These are phyloP conservation scores for Oxytropis ochrocephala DNA, from an alignment of 306 rosid genomes.

Conservation along the genomic window DNA sequence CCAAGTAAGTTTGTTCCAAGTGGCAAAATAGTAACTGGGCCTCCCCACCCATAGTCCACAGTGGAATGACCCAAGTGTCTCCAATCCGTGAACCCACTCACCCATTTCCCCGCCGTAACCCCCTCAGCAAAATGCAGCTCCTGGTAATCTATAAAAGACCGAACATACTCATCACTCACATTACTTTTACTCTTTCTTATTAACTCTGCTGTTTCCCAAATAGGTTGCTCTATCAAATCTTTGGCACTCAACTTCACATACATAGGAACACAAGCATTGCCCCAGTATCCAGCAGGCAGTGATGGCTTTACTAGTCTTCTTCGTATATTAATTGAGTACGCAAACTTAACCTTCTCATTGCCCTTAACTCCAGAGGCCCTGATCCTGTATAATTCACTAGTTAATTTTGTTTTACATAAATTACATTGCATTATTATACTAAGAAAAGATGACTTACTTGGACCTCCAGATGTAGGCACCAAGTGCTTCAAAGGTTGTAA, in stretches of 20 bases:
- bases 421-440: too few species aligned
- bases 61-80: conserved; percentile 72
- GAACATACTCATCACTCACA: conserved; percentile 58
- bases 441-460: conserved; percentile 44
- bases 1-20: conserved; percentile 66
- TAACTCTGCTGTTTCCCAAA: conserved; percentile 64
- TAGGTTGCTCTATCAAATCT: conserved; percentile 44
- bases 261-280: conserved; percentile 82
- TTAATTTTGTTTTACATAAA: too few species aligned
- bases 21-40: conserved; percentile 79
- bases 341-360: conserved; percentile 58
- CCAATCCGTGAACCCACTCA: conserved; percentile 92
- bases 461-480: conserved; percentile 89
- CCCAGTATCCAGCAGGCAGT: conserved; percentile 70
- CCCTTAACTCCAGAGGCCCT: conserved; percentile 35
- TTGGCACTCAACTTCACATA: conserved; percentile 45
- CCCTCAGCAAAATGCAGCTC: conserved; percentile 54
- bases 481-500: conserved; percentile 80
- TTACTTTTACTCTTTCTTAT: conserved; percentile 71
- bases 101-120: conserved; percentile 60
- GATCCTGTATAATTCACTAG: conserved; percentile 31
- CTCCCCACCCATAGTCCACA: conserved; percentile 97
- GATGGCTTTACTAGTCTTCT: conserved; percentile 55
- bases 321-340: conserved; percentile 57
- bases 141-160: conserved; percentile 67